Conservation (phyloP, 352 stramenopile species). For the Globisporangium viniferum region DNA sequence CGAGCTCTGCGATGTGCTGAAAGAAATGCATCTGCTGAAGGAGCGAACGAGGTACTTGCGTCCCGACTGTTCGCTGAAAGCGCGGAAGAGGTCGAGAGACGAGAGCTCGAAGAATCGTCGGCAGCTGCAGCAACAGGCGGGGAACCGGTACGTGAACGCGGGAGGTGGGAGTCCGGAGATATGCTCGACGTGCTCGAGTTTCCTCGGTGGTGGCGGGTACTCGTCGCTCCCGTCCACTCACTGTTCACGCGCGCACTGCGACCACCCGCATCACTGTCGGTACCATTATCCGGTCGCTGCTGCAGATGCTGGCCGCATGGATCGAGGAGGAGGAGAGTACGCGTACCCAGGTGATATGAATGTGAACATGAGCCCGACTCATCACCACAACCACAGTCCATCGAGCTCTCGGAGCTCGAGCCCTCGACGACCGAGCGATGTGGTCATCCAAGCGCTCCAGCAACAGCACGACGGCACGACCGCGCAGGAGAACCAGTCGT, state of each 20-base stretch:
- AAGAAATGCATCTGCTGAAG: slow-evolving; percentile 66
- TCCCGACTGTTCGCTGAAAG: slow-evolving; percentile 17
- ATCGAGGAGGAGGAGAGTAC: not conserved
- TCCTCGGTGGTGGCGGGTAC: not conserved
- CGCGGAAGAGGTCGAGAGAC: slow-evolving; percentile 3
- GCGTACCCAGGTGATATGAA: not conserved
- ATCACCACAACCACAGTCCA: not conserved
- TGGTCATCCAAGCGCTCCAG: slow-evolving; percentile 25
- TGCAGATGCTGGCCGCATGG: not conserved
- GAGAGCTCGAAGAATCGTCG: not conserved
- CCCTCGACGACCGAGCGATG: slow-evolving; percentile 24
- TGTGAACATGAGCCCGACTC: not conserved
- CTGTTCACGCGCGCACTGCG: not conserved
- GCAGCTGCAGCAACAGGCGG: not conserved
- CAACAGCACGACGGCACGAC: not conserved
- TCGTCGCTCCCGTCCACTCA: not conserved
- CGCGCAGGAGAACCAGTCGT: slow-evolving; percentile 24
- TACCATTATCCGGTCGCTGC: slow-evolving; percentile 7
- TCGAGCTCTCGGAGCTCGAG: slow-evolving; percentile 26
- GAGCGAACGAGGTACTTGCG: slow-evolving; percentile 69
- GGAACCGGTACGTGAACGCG: not conserved
- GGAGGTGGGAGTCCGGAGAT: not conserved
- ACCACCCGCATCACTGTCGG: not conserved
- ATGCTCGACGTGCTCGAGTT: slow-evolving; percentile 6
- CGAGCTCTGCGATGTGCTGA: slow-evolving; percentile 60